Evolutionary conservation across 2,329 filamentous ascomycete genomes (phyloP).

Genomic region (Tolypocladium nubicola): DNA sequence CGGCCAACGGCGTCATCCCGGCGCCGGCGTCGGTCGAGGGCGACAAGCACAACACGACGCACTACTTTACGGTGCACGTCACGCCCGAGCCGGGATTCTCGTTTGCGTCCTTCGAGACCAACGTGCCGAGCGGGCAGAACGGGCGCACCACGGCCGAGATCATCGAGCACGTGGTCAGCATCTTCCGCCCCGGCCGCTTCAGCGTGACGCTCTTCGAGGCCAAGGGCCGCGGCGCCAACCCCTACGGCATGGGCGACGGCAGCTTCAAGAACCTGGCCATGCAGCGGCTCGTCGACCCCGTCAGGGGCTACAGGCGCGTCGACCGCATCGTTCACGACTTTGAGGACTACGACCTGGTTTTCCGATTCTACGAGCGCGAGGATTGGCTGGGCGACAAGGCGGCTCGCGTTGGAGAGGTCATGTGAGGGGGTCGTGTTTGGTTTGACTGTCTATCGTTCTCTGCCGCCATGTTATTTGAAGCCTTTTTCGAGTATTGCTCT

Average conservation of each 20-base stretch:
- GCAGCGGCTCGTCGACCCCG: constrained; percentile 57
- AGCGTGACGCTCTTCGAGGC: constrained; percentile 94
- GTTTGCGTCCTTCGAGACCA: constrained; percentile 97
- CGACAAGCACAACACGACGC: constrained; percentile 41
- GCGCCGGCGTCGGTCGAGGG: constrained; percentile 41
- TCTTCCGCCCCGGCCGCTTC: constrained; percentile 97
- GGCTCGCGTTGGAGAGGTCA: constrained; percentile 44
- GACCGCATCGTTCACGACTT: constrained; percentile 96
- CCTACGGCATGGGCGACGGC: constrained; percentile 29
- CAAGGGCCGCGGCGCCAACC: constrained; percentile 45
- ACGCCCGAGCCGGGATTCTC: constrained; percentile 96
- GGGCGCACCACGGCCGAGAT: constrained; percentile 84
- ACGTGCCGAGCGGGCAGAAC: constrained; percentile 80
- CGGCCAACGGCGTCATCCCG: constrained; percentile 90
- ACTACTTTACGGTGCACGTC: constrained; percentile 98
- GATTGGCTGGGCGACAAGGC: constrained; percentile 53
- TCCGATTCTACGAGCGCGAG: constrained; percentile 89
- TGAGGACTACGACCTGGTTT: constrained; percentile 93
- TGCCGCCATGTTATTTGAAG: not conserved
- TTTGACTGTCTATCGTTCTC: not conserved
- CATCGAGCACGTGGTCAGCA: constrained; percentile 85
- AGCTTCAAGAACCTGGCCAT: constrained; percentile 23
- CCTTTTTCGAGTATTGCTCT: not conserved
- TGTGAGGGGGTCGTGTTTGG: constrained; percentile 11
- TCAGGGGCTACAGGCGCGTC: constrained; percentile 77